Percentiles rank a stretch among this genome's conserved stretches.
Conservation (phyloP, 306 rosid species). For the Quercus agrifolia region DNA sequence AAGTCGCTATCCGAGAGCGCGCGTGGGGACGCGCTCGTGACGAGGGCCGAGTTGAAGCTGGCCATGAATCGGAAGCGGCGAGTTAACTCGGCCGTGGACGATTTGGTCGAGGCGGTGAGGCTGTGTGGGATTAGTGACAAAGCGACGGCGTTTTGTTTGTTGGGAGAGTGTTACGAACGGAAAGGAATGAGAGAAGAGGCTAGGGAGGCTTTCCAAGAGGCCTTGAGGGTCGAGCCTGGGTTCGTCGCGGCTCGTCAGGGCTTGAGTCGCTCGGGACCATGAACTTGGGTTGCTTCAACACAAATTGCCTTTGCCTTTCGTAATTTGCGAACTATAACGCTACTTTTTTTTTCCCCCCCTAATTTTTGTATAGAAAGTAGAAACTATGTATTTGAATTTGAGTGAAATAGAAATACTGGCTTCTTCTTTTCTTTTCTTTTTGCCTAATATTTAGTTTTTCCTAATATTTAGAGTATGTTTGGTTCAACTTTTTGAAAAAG, state of each 20-base stretch:
- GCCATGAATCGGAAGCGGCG: constrained; percentile 46
- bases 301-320: not conserved
- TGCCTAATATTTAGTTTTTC: too few species aligned
- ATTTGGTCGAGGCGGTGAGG: constrained; percentile 39
- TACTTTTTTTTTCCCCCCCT: not conserved
- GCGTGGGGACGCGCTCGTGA: constrained; percentile 40
- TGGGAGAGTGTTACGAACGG: constrained; percentile 70
- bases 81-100: constrained; percentile 65
- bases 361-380: not conserved
- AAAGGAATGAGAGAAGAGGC: constrained; percentile 47
- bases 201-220: constrained; percentile 37
- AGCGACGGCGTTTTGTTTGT: constrained; percentile 38
- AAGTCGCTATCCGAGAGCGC: constrained; percentile 37
- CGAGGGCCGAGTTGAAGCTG: constrained; percentile 58
- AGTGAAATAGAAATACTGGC: not conserved
- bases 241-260: constrained; percentile 34
- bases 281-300: not conserved
- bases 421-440: too few species aligned
- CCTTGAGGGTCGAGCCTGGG: constrained; percentile 35
- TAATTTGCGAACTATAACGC: not conserved
- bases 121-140: constrained; percentile 14
- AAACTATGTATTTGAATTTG: not conserved
- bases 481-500: too few species aligned
- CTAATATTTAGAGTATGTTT: too few species aligned
- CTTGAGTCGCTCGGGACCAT: constrained; percentile 27